Percentiles rank a stretch among this genome's conserved stretches.
phyloP scores from a whole-genome alignment of 2,329 filamentous ascomycete species.

The Fusarium sp. region DNA sequence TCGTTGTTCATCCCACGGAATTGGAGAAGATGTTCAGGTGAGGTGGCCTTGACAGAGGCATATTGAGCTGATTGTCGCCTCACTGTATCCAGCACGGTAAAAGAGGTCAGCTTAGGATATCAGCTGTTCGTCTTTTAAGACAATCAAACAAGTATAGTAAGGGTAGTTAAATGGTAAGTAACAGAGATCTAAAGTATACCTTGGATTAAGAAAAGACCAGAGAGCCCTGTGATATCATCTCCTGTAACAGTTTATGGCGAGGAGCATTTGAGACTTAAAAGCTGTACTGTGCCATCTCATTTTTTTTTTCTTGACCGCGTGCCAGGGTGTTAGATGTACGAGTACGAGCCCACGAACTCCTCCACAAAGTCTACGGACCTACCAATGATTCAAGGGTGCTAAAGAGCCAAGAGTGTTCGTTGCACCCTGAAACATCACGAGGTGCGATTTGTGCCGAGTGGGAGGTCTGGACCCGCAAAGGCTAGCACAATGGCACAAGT shows the following conservation, averaged over 20 bases:
- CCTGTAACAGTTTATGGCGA: neutral
- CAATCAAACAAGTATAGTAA: neutral
- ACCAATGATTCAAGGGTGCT: neutral
- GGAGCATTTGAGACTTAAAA: neutral
- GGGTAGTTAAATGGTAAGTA: neutral
- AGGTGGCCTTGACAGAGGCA: slow-evolving; percentile 6
- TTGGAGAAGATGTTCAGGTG: slow-evolving; percentile 7
- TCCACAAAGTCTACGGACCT: neutral
- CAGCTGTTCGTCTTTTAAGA: neutral
- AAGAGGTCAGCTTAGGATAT: neutral
- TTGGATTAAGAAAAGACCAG: neutral
- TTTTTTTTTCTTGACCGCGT: neutral
- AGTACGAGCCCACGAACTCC: neutral
- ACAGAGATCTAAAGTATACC: neutral
- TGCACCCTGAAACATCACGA: neutral
- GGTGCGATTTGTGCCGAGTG: neutral
- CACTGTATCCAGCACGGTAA: neutral
- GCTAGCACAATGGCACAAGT: neutral
- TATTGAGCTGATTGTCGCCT: neutral
- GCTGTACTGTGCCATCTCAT: neutral
- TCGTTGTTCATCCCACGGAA: slow-evolving; percentile 6
- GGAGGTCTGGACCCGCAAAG: neutral
- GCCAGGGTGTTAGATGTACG: neutral
- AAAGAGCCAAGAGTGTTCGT: neutral
- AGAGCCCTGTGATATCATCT: neutral